Conservation (phyloP, 768 basidiomycete genomes). For the Serendipita indica region DNA sequence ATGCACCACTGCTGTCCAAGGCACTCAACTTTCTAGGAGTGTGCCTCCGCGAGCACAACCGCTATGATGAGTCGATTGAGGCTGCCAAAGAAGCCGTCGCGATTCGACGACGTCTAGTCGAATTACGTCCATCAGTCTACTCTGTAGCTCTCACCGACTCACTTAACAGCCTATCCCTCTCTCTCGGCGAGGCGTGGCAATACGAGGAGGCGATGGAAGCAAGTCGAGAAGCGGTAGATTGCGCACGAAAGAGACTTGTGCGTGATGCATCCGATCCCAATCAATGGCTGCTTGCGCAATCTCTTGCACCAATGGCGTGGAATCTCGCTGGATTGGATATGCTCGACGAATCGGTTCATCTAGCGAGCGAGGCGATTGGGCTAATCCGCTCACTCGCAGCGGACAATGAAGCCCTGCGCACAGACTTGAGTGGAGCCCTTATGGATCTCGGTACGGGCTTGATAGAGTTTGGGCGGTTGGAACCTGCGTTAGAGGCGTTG, state of each 20-base stretch:
- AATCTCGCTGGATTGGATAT: not conserved
- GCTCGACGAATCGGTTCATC: not conserved
- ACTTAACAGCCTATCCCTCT: not conserved
- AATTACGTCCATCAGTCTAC: not conserved
- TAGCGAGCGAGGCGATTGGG: not conserved
- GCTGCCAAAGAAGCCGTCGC: not conserved
- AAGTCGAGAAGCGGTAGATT: not conserved
- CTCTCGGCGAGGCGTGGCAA: not conserved
- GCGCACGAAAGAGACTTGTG: not conserved
- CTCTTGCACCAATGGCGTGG: not conserved
- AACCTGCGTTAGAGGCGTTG: not conserved
- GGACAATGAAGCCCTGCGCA: not conserved
- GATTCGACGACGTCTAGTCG: not conserved
- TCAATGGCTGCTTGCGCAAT: not conserved
- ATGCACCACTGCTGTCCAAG: not conserved
- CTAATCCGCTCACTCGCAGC: not conserved
- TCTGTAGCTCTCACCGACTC: not conserved
- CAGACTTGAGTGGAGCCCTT: not conserved
- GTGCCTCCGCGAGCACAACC: not conserved
- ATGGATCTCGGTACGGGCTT: not conserved
- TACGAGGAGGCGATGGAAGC: not conserved
- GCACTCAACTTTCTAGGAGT: not conserved
- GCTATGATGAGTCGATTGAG: not conserved
- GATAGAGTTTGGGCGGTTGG: not conserved
- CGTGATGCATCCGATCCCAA: not conserved